phyloP scores from a whole-genome alignment of 805 yeast genomes.

The Priceomyces medius region DNA sequence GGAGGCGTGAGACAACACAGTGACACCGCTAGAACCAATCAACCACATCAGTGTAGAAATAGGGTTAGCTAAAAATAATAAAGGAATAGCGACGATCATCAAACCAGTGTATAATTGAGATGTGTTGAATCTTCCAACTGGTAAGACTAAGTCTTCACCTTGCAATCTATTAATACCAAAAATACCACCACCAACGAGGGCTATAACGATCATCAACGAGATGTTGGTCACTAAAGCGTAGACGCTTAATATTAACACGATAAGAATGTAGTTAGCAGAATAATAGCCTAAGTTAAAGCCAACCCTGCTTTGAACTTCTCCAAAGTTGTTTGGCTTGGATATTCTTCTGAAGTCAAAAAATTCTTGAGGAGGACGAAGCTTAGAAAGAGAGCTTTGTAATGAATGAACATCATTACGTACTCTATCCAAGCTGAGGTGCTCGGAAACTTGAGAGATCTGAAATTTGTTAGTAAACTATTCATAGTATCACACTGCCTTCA shows the following conservation, averaged over 20 bases:
- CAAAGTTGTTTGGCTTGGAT: slow-evolving; percentile 86
- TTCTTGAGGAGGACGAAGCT: slow-evolving; percentile 86
- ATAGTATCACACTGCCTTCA: background rate
- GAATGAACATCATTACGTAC: slow-evolving; percentile 47
- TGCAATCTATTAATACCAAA: slow-evolving; percentile 73
- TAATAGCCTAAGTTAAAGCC: slow-evolving; percentile 83
- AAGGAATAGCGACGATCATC: slow-evolving; percentile 71
- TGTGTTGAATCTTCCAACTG: slow-evolving; percentile 68
- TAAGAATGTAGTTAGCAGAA: slow-evolving; percentile 78
- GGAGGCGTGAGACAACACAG: slow-evolving; percentile 83
- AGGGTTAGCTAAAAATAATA: slow-evolving; percentile 87
- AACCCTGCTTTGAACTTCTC: slow-evolving; percentile 87
- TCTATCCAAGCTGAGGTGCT: slow-evolving; percentile 46
- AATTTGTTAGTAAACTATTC: slow-evolving; percentile 13
- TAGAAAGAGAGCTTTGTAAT: slow-evolving; percentile 63
- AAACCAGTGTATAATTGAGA: slow-evolving; percentile 84
- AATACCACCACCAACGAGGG: slow-evolving; percentile 69
- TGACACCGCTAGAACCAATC: slow-evolving; percentile 76
- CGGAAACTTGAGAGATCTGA: slow-evolving; percentile 43
- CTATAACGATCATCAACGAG: slow-evolving; percentile 77
- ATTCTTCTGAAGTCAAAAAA: slow-evolving; percentile 88
- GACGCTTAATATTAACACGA: slow-evolving; percentile 68
- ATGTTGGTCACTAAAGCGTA: slow-evolving; percentile 87
- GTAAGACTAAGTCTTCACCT: slow-evolving; percentile 80
- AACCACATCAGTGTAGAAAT: slow-evolving; percentile 89